These are phyloP conservation scores for Chrysosporium keratinophilum DNA, from an alignment of 2,329 filamentous ascomycete genomes.

Conservation along the genomic window DNA sequence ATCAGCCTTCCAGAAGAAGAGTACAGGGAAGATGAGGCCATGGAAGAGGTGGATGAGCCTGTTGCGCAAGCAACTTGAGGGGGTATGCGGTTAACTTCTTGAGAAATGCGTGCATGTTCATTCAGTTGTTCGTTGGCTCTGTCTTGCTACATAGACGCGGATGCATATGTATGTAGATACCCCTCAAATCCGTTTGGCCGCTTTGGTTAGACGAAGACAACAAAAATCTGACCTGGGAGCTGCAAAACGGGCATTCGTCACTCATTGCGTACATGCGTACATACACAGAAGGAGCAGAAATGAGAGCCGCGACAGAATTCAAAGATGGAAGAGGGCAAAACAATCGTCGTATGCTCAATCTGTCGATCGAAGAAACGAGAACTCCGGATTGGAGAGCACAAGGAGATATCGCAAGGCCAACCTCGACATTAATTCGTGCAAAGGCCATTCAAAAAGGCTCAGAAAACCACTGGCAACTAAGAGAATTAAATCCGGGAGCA, in stretches of 20 bases:
- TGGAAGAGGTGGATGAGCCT: constrained; percentile 16
- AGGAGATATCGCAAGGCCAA: not conserved
- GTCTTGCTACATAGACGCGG: not conserved
- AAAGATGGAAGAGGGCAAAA: too few relatives aligned
- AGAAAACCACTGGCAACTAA: not conserved
- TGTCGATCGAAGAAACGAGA: not conserved
- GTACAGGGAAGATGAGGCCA: constrained; percentile 15
- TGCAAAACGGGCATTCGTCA: not conserved
- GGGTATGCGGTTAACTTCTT: not conserved
- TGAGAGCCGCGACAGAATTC: not conserved
- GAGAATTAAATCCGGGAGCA: not conserved
- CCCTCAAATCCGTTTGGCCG: not conserved
- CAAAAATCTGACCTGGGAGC: not conserved
- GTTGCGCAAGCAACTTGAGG: constrained; percentile 26
- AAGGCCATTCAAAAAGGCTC: not conserved
- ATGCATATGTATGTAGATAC: not conserved
- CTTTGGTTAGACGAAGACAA: not conserved
- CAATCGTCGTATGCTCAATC: too few relatives aligned
- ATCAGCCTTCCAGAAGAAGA: constrained; percentile 5
- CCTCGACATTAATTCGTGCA: not conserved
- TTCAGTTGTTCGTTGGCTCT: not conserved
- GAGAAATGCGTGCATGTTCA: not conserved
- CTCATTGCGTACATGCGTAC: constrained; percentile 6
- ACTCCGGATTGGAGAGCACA: not conserved
- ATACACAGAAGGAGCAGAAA: not conserved